Evolutionary conservation across 169 alveolate genomes (phyloP), one percentile per base, ranked within the genome.

Genomic region (Amoebophrya sp.): DNA sequence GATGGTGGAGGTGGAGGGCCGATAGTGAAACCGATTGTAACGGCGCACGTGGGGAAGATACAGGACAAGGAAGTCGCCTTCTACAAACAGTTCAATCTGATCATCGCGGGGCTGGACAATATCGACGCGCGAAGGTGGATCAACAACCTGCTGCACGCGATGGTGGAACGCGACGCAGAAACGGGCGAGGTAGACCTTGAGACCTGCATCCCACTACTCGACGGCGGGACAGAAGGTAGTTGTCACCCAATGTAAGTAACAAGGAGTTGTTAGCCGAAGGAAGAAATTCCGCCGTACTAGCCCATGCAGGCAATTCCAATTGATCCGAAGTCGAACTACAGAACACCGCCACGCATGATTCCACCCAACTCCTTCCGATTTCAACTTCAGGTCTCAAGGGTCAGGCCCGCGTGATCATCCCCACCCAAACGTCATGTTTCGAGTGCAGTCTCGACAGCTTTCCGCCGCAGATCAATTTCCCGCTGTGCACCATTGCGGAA

Each of bases 401-500:
- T n/a, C n/a, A n/a, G n/a, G n/a, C n/a, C n/a, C n/a, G n/a, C n/a
- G n/a, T 96, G n/a, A 96, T 95, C 18, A 93, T 95, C 29, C 98
- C 98, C n/a, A 94, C 91, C 91, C 94, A 93, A 40, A 95, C 97
- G 38, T 96, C 98, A 10, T 97, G 99, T 90, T 97, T 95, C 94
- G 98, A 96, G 91, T 97, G 99, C 94, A 95, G 97, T 23, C 69
- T 96, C 34, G 95, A 94, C 89, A 90, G 96, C 58, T 92, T 96
- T 0, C 96, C 98, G 23, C 96, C 97, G 16, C 88, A 94, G 93
- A 93, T 90, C 40, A 89, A 94, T 92, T 97, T 95, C 87, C 99
- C 99, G 5, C 98, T 98, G 48, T 99, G 99, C 91, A 98, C 99
- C 34, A 97, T 99, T 38, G 97, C 99, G 50, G 97, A 98, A 91